These are phyloP conservation scores for Colletotrichum trifolii DNA, from an alignment of 2,329 filamentous ascomycete genomes.

Conservation along the genomic window DNA sequence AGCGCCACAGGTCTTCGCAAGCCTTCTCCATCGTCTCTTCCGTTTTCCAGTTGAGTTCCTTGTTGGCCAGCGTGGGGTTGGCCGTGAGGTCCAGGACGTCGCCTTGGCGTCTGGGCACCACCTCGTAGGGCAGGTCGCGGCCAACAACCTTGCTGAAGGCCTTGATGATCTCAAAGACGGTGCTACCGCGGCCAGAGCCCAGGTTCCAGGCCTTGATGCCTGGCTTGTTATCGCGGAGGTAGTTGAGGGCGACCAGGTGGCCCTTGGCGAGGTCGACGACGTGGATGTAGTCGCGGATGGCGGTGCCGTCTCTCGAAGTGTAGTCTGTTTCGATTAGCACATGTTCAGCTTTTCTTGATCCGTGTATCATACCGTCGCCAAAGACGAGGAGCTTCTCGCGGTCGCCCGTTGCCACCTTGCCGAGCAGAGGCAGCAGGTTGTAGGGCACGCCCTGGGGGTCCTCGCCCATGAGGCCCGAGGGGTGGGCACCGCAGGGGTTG, in stretches of 20 bases:
- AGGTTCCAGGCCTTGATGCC: slow-evolving; percentile 97
- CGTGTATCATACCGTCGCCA: slow-evolving; percentile 77
- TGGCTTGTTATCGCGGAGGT: slow-evolving; percentile 84
- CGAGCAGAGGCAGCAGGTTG: slow-evolving; percentile 93
- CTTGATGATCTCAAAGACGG: slow-evolving; percentile 97
- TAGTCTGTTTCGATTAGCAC: slow-evolving; percentile 74
- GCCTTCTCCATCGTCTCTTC: slow-evolving; percentile 91
- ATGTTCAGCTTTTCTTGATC: background rate
- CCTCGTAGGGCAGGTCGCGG: slow-evolving; percentile 85
- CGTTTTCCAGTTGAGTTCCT: slow-evolving; percentile 93
- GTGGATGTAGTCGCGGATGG: slow-evolving; percentile 98
- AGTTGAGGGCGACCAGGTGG: slow-evolving; percentile 89
- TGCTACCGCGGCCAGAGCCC: slow-evolving; percentile 93
- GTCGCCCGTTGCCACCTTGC: slow-evolving; percentile 95
- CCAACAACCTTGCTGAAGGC: slow-evolving; percentile 92
- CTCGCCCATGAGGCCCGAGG: slow-evolving; percentile 96
- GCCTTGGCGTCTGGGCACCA: slow-evolving; percentile 83
- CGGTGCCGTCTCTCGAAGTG: slow-evolving; percentile 87
- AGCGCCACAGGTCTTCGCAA: slow-evolving; percentile 94
- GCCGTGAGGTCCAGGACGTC: slow-evolving; percentile 96
- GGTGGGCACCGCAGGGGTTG: slow-evolving; percentile 95
- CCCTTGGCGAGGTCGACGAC: slow-evolving; percentile 89
- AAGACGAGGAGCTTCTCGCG: slow-evolving; percentile 95
- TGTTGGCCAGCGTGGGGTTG: slow-evolving; percentile 86
- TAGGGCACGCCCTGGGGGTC: slow-evolving; percentile 95